Percentiles rank a stretch among this genome's conserved stretches.
Conservation (phyloP, 345 rosid species). For the Citropsis articulata region DNA sequence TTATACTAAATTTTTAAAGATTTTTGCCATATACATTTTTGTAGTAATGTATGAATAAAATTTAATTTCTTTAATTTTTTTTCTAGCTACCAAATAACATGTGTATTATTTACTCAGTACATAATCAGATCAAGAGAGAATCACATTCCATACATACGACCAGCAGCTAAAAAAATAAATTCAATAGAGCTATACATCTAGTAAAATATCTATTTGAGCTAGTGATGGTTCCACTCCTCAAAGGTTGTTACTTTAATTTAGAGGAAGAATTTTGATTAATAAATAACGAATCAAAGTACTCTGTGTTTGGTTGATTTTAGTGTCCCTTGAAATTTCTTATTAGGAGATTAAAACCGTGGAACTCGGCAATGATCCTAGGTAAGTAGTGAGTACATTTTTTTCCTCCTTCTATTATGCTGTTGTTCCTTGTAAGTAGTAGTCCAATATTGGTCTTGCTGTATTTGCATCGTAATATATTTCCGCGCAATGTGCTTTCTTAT, state of each 20-base stretch:
- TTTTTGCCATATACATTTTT: no score
- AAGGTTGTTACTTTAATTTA: not conserved
- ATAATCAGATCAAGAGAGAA: no score
- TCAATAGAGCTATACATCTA: constrained; percentile 90
- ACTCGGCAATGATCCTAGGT: constrained; percentile 90
- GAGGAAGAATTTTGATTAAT: not conserved
- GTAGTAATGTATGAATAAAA: no score
- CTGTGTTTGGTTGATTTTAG: not conserved
- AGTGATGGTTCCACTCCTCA: constrained; percentile 85
- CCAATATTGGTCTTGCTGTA: not conserved
- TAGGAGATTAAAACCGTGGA: constrained; percentile 88
- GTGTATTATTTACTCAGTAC: no score
- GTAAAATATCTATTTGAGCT: constrained; percentile 81
- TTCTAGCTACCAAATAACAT: no score
- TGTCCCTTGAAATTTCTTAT: constrained; percentile 6
- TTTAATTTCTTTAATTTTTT: no score
- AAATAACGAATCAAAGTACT: not conserved
- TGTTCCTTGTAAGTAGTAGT: not conserved
- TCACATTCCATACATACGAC: no score
- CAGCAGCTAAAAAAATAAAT: not conserved
- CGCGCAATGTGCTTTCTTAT: not conserved
- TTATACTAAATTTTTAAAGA: no score
- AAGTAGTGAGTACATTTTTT: constrained; percentile 2
- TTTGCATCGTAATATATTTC: not conserved
- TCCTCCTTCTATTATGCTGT: not conserved